phyloP scores from a whole-genome alignment of 2,329 filamentous ascomycete species.

The Diaporthe vexans region DNA sequence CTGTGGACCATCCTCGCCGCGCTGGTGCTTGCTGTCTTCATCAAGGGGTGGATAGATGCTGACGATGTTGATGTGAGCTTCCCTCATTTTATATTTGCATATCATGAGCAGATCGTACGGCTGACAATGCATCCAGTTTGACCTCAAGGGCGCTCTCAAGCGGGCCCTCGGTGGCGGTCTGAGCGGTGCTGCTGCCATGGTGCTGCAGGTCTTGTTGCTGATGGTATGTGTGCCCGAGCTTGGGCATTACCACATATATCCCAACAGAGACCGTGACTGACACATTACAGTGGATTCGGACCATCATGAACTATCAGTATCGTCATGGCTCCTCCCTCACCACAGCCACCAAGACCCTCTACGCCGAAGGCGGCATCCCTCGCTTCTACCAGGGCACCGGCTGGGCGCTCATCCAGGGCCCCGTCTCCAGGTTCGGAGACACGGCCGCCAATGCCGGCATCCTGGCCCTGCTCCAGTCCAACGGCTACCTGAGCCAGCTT shows the following conservation, averaged over 20 bases:
- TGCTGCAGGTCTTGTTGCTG: constrained; percentile 61
- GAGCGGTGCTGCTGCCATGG: constrained; percentile 63
- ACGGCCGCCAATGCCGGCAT: constrained; percentile 65
- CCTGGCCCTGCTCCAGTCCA: constrained; percentile 61
- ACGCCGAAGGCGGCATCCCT: constrained; percentile 56
- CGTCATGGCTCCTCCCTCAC: constrained; percentile 60
- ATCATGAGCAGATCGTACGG: too few species aligned
- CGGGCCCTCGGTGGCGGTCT: constrained; percentile 61
- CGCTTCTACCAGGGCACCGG: constrained; percentile 62
- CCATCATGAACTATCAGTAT: constrained; percentile 67
- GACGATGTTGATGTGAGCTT: constrained; percentile 56
- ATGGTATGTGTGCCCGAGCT: constrained; percentile 53
- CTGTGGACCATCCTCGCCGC: constrained; percentile 53
- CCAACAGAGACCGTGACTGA: neutral
- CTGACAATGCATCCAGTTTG: constrained; percentile 53
- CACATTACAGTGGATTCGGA: constrained; percentile 57
- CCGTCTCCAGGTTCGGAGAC: constrained; percentile 61
- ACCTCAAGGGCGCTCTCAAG: constrained; percentile 59
- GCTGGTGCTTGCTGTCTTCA: constrained; percentile 54
- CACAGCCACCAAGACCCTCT: constrained; percentile 56
- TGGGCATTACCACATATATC: neutral
- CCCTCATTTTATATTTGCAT: too few species aligned
- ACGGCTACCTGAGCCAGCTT: constrained; percentile 58
- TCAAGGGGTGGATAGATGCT: constrained; percentile 62
- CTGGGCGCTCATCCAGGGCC: constrained; percentile 61